Conservation (phyloP, 257 asterid species). For the Dorcoceras hygrometricum region DNA sequence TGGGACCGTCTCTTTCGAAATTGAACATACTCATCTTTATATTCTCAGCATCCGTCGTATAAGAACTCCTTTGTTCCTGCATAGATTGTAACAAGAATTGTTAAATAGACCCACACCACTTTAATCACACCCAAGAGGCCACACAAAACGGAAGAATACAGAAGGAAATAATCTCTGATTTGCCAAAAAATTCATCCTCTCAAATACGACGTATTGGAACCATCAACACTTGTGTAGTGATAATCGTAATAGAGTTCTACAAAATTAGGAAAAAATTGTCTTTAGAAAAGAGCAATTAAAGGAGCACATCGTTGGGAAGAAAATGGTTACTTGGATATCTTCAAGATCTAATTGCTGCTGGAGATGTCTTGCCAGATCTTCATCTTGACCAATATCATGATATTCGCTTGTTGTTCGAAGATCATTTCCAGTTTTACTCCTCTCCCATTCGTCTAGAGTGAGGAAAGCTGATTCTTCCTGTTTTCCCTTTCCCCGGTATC, state of each 20-base stretch:
- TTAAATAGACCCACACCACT: constrained; percentile 5
- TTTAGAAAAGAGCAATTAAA: constrained; percentile 12
- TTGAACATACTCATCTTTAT: constrained; percentile 76
- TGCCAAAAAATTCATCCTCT: neutral
- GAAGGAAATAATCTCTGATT: constrained; percentile 1
- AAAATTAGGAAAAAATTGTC: constrained; percentile 18
- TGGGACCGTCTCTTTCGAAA: constrained; percentile 54
- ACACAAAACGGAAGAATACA: neutral
- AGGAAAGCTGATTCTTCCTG: constrained; percentile 55
- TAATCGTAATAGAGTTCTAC: constrained; percentile 14
- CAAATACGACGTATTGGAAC: neutral
- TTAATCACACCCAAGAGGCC: constrained; percentile 3
- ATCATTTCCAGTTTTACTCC: constrained; percentile 48
- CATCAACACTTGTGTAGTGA: constrained; percentile 4
- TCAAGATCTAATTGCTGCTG: constrained; percentile 77
- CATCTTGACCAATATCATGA: constrained; percentile 54
- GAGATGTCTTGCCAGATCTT: constrained; percentile 77
- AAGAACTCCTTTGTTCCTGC: constrained; percentile 50
- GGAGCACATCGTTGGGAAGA: constrained; percentile 15
- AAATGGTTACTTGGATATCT: constrained; percentile 55
- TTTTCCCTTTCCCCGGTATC: constrained; percentile 48
- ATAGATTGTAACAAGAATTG: constrained; percentile 25
- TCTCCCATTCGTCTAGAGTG: constrained; percentile 90
- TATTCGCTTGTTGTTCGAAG: constrained; percentile 30
- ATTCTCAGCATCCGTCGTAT: constrained; percentile 45